Evolutionary conservation across 345 rosid genomes (phyloP), one percentile per base, ranked within the genome.

Genomic region (Firmiana major): DNA sequence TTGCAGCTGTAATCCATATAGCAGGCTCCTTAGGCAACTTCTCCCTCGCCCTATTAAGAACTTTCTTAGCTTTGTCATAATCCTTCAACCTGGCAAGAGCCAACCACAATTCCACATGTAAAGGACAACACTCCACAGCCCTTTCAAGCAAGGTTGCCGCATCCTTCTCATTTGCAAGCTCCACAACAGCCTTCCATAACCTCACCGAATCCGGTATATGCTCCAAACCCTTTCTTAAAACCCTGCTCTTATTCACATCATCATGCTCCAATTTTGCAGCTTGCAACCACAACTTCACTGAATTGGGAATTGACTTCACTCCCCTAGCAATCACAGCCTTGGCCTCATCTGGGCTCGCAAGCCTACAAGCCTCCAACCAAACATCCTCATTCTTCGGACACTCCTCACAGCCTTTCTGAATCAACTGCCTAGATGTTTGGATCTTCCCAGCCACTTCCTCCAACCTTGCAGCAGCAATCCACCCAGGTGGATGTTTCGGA

Each of bases 371-470:
- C 80, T 95, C 97, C 69, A 93, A 81, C 99, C 97, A 95, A 63
- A 92, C 97, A 85, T 93, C 98, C 64, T 95, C 99, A 60, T 84
- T 93, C 77, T 81, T 92, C 1, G 97, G 97, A 77, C 98, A 95
- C 84, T 95, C 98, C 78, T 93, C 98, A 1, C 97, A 95, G 3
- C 99, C 98, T 79, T 64, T 95, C 77, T 88, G 90, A 76, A 95
- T 93, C 87, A 89, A 85, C 77, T 83, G 87, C 83, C 97, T 92
- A 0, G 98, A 96, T 1, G 87, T 93, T 81, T 86, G 87, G 69
- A 92, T 87, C 90, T 95, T 93, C 78, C 98, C 97, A 31, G 97
- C 99, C 84, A 92, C 94, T 86, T 92, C 99, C 88, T 95, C 99
- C 77, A 95, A 79, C 87, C 99, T 89, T 5, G 99, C 94, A 16